phyloP scores from a whole-genome alignment of 371 early-diverging fungal species.

The Mucor piriformis region DNA sequence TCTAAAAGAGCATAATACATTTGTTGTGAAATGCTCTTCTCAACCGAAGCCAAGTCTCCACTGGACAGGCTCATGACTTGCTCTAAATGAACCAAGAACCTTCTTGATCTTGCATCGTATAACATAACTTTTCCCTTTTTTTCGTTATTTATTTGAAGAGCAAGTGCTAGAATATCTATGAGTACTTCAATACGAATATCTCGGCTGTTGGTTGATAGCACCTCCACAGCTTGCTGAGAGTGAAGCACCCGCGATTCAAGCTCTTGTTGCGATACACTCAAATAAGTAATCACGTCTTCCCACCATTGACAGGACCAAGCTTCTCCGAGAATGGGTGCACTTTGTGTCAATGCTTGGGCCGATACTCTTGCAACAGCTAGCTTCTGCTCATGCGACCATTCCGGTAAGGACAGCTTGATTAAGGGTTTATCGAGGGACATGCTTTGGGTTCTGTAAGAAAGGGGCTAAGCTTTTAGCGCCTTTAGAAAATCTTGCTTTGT shows the following conservation, averaged over 20 bases:
- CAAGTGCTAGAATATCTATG: constrained; percentile 34
- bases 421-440: constrained; percentile 11
- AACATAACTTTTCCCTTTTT: constrained; percentile 24
- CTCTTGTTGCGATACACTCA: constrained; percentile 29
- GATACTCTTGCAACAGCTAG: constrained; percentile 31
- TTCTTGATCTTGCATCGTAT: constrained; percentile 49
- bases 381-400: constrained; percentile 32
- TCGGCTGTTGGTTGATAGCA: constrained; percentile 12
- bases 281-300: constrained; percentile 26
- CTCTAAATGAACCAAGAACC: constrained; percentile 36
- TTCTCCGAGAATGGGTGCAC: constrained; percentile 19
- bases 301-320: constrained; percentile 35
- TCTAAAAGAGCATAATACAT: constrained; percentile 49
- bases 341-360: constrained; percentile 24
- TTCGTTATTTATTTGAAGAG: constrained; percentile 8
- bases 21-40: constrained; percentile 47
- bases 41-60: constrained; percentile 39
- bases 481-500: too few relatives aligned
- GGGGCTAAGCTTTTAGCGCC: background rate
- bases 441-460: too few relatives aligned
- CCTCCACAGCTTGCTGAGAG: constrained; percentile 17
- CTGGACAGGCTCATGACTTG: constrained; percentile 18
- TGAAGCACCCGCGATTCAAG: constrained; percentile 8
- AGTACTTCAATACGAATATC: constrained; percentile 48
- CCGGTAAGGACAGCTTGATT: constrained; percentile 26